Evolutionary conservation across 1,284 basidiomycete species (phyloP).

Genomic region (Paramarasmius palmivorus): DNA sequence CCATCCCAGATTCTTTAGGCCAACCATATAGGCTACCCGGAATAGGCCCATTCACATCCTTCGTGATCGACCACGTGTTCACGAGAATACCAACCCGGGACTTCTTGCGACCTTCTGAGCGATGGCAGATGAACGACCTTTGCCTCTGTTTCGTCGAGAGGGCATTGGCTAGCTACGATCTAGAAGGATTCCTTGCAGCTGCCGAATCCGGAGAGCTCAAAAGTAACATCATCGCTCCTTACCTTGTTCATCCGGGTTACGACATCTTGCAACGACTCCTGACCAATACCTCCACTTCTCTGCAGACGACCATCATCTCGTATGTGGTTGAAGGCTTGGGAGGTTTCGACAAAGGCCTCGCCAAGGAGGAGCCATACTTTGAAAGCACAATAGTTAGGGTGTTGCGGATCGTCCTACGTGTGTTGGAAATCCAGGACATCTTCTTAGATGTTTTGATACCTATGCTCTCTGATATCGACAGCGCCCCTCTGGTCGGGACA

Average conservation of each 20-base stretch:
- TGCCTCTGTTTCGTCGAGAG: conserved; percentile 87
- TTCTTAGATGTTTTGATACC: conserved; percentile 91
- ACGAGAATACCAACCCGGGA: conserved; percentile 70
- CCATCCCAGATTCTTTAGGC: conserved; percentile 77
- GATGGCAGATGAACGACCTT: conserved; percentile 86
- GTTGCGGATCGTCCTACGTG: conserved; percentile 80
- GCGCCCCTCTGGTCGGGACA: conserved; percentile 50
- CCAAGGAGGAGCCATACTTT: conserved; percentile 71
- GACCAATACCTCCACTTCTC: conserved; percentile 54
- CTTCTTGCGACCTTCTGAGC: conserved; percentile 73
- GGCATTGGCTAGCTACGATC: conserved; percentile 78
- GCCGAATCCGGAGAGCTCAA: conserved; percentile 52
- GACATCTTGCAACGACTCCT: conserved; percentile 83
- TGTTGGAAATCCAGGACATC: conserved; percentile 84
- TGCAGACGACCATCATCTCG: conserved; percentile 74
- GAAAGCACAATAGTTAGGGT: conserved; percentile 77
- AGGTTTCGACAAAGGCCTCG: conserved; percentile 72
- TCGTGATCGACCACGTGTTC: conserved; percentile 90
- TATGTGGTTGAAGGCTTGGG: conserved; percentile 79
- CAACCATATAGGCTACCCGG: conserved; percentile 76
- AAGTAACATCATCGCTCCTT: conserved; percentile 50
- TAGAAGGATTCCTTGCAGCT: conserved; percentile 61
- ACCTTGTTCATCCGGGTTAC: conserved; percentile 85
- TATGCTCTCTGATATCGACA: conserved; percentile 67
- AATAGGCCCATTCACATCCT: conserved; percentile 76